Evolutionary conservation across 495 filamentous ascomycete genomes (phyloP), one percentile per base, ranked within the genome.

Genomic region (Wilcoxina mikolae): DNA sequence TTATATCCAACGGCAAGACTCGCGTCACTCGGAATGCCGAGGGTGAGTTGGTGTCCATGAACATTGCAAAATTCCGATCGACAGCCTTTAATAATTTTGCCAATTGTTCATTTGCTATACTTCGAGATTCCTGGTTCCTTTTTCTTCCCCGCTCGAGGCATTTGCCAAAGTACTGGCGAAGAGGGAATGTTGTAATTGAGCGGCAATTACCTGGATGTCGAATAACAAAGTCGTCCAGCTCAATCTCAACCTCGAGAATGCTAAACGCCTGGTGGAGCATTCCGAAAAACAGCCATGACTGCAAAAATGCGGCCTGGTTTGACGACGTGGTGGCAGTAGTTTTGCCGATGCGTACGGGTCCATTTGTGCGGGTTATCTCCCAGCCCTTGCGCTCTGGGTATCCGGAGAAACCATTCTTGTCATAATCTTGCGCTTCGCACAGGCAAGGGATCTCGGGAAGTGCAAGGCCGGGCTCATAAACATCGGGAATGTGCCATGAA

Each of bases 221-320:
- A 4, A 51, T 18, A 0, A 51, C 48, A 22, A 17, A 51, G 15
- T 51, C 48, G 11, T 51, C 48, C 27, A 44, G 18, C 4, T 51
- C 27, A 17, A 42, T 27, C 24, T 26, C 24, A 2, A 51, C 48
- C 5, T 11, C 27, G 5, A 51, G 20, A 20, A 51, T 27, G 15
- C 26, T 12, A 7, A 44, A 44, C 12, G 33, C 48, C 15, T 51
- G 23, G 33, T 51, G 33, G 15, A 51, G 27, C 47, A 53, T 49
- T 3, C 53, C 53, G 45, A 55, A 55, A 26, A 55, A 55, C n/a
- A 53, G 11, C 53, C 53, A 55, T 4, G 53, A 26, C 25, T 55
- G 53, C 23, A 29, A 23, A 18, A 55, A 55, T 22, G 53, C 53
- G 7, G 27, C 53, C 18, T 55, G 51, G 15, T 53, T 25, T 52